phyloP scores from a whole-genome alignment of 1,139 yeast species.

The Candida sp. region DNA sequence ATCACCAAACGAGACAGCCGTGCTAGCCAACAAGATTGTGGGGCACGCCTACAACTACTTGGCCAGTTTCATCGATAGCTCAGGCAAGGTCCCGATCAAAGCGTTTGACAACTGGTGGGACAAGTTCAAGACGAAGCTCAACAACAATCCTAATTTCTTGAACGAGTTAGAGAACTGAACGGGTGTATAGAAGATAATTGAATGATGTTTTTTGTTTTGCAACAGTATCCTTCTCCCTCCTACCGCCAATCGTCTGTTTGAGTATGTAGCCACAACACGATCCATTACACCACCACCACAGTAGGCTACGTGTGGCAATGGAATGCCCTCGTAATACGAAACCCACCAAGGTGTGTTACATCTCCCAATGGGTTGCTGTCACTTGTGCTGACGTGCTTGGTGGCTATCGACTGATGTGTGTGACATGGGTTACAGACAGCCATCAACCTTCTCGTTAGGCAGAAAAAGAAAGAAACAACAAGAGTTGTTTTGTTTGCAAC shows the following conservation, averaged over 20 bases:
- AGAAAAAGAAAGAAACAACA: no score
- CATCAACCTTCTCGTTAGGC: no score
- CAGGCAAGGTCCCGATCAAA: slow-evolving; percentile 85
- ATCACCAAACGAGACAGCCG: slow-evolving; percentile 38
- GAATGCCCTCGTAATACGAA: no score
- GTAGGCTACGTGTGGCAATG: no score
- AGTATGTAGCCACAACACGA: not conserved
- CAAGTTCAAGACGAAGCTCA: slow-evolving; percentile 76
- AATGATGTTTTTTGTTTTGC: not conserved
- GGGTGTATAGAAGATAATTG: not conserved
- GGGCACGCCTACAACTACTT: slow-evolving; percentile 91
- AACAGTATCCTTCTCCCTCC: not conserved
- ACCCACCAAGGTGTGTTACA: no score
- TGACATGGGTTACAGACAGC: no score
- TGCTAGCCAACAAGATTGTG: slow-evolving; percentile 84
- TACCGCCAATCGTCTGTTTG: not conserved
- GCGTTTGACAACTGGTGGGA: slow-evolving; percentile 98
- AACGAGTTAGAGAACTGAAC: slow-evolving; percentile 38
- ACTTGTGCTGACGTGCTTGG: no score
- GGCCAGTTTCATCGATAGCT: slow-evolving; percentile 78
- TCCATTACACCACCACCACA: no score
- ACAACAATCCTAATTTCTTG: slow-evolving; percentile 82
- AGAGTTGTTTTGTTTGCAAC: not conserved
- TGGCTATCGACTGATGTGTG: no score
- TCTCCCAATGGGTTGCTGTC: no score